Percentiles rank a stretch among this genome's conserved stretches.
Evolutionary conservation across 148 eudicot genomes (phyloP).

Genomic region (Agrostemma githago): DNA sequence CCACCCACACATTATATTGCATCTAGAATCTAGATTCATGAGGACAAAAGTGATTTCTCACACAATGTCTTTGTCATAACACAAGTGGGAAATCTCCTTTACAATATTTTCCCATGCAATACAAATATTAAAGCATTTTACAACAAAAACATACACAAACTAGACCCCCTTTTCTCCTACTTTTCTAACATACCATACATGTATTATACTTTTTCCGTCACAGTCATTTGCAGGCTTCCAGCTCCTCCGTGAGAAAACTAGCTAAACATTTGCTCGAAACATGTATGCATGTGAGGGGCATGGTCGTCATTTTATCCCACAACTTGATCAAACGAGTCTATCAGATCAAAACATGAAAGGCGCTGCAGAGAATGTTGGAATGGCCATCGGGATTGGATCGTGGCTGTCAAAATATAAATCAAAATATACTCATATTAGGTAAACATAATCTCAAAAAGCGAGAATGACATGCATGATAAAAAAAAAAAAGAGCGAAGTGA

Average conservation of each 20-base stretch:
- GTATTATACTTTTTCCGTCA: too few relatives aligned
- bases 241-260: neutral
- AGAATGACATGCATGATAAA: neutral
- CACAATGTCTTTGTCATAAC: neutral
- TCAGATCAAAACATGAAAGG: constrained; percentile 51
- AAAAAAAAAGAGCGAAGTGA: too few relatives aligned
- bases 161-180: too few relatives aligned
- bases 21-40: neutral
- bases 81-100: constrained; percentile 8
- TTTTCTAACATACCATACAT: too few relatives aligned
- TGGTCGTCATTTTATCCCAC: neutral
- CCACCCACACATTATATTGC: neutral
- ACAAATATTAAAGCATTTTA: neutral
- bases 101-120: constrained; percentile 1
- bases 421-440: neutral
- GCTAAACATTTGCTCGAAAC: neutral
- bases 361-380: constrained; percentile 49
- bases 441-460: neutral
- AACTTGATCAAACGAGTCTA: neutral
- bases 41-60: neutral
- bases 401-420: constrained; percentile 28
- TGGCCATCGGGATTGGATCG: constrained; percentile 22
- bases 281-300: neutral
- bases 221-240: too few relatives aligned
- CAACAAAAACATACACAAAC: neutral